Base-by-base conservation (phyloP, 2,329 filamentous ascomycete genomes). In the Lachnellula cervina region DNA sequence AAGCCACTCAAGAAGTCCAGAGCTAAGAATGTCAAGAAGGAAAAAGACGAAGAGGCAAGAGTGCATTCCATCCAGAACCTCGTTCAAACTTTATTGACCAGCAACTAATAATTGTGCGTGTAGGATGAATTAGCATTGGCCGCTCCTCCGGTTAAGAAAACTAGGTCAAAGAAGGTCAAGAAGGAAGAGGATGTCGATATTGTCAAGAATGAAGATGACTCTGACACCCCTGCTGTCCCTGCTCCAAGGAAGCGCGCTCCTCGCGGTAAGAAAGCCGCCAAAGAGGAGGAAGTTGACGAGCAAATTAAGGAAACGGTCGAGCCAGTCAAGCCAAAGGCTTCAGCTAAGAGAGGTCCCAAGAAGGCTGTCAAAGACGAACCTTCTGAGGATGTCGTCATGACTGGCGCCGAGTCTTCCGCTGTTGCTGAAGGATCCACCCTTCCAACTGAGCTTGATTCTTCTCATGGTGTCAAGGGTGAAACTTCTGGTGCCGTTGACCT, bases 81-180 rank as follows among this genome's bases (percentile, higher is more conserved):
- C 14, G 7, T 13, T 9, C n/a, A 17, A 23, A 8, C 0, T 9
- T 16, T 5, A 47, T 17, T 51, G 21, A 49, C 52, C 59, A 42
- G 2, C 48, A 57, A n/a, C 62, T 28, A 59, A 19, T 34, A 14
- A 13, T 5, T 28, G 6, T 5, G 34, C 9, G 65, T 68, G 14
- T 65, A 63, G 17, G 62, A 57, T 23, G 62, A 50, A 17, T 60
- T 57, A 23, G 48, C 58, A 45, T 63, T 67, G 52, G 60, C 55
- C 35, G 51, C 60, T 28, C 58, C 60, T 28, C 58, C 56, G 43
- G 44, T 61, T 19, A 64, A 56, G 59, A 70, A 69, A 49, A 45
- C 60, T 47, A 54, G 57, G 11, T 61, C 55, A 11, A 76, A 76
- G 64, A 75, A 74, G 59, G 62, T 64, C 32, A 62, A 67, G 47